Base-by-base conservation (phyloP, 179 eudicot species). In the Vitellaria paradoxa region DNA sequence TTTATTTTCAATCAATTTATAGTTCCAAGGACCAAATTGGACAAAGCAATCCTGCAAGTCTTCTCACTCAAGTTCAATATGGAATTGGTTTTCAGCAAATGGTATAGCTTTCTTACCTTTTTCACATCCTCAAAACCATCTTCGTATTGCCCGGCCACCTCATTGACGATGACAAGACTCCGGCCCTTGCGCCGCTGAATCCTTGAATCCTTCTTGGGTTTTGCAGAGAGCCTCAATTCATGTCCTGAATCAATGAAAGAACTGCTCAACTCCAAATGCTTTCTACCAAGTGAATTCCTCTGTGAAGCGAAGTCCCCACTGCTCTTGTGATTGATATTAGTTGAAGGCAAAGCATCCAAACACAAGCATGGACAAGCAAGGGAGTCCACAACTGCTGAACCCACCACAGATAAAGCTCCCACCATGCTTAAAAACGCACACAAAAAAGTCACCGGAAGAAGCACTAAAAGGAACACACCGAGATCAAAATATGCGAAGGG, bases 141-240 rank as follows among this genome's bases (percentile, higher is more conserved):
- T 37, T 95, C 99, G 78, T 95, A 95, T 74, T 95, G 97, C 9
- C 97, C 99, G 46, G 82, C 99, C 77, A 95, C 69, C 42, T 93
- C 87, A 77, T 55, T 81, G 61, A 86, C 90, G 72, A 93, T 82
- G 81, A 84, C 85, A 42, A 86, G 77, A 24, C 90, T 75, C 72
- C 82, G 76, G 14, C 67, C 63, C 80, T 81, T 88, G 57, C 60
- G 70, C 75, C 81, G 90, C 80, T 84, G 90, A 76, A 86, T 90
- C 77, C 76, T 83, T 9, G 74, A 80, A 74, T 78, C 84, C 67
- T 70, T 85, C 67, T 70, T 80, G 30, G 84, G 78, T 80, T 81
- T 91, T 52, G 65, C 53, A 10, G 80, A 65, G 14, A 56, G 55
- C n/a, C 64, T 4, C 57, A 67, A 30, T 18, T 66, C 47, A 11